phyloP scores from a whole-genome alignment of 495 filamentous ascomycete genomes.

The Neurospora sp. region DNA sequence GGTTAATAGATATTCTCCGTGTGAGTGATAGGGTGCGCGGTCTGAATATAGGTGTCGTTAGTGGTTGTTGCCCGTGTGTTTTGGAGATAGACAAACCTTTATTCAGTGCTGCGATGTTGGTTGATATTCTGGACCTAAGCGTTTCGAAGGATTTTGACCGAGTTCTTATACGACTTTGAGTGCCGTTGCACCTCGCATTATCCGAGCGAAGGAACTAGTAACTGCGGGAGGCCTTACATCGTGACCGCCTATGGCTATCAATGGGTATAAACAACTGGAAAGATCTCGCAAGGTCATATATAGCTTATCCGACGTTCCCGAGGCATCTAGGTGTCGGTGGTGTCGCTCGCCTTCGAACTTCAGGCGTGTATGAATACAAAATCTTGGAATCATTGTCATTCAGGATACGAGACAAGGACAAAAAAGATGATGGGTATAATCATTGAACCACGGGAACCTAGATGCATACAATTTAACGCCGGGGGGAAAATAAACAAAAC shows the following conservation, averaged over 20 bases:
- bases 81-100: neutral
- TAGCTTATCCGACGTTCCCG: neutral
- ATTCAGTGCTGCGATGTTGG: neutral
- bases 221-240: neutral
- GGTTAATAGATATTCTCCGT: no score
- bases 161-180: neutral
- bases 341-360: neutral
- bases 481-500: neutral
- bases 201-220: neutral
- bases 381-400: neutral
- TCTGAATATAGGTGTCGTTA: neutral
- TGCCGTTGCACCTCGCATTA: neutral
- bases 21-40: neutral
- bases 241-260: neutral
- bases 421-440: neutral
- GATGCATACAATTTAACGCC: neutral
- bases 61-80: neutral
- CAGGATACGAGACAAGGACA: neutral
- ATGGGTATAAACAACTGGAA: neutral
- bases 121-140: neutral
- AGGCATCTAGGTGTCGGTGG: neutral
- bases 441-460: neutral
- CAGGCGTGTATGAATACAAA: neutral
- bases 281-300: neutral
- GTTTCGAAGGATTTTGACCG: neutral